Base-by-base conservation (phyloP, 805 yeast species). In the Candida coquimbonensis region DNA sequence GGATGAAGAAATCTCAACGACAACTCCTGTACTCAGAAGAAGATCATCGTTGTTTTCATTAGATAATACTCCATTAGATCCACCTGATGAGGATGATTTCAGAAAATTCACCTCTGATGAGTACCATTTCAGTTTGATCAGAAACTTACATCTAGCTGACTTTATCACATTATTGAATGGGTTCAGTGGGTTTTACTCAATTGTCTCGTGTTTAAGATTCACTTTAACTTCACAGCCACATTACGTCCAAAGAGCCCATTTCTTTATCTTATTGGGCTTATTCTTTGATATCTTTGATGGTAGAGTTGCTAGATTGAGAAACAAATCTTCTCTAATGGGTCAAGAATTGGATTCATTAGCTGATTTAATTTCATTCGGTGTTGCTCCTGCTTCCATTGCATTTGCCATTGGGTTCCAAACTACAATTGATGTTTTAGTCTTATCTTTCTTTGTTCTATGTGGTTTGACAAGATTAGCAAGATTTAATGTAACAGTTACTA, bases 231-330 rank as follows among this genome's bases (percentile, higher is more conserved):
- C 79, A 13, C 72, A 80, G 53, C 67, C 78, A 8, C 84, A 80
- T 59, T 84, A 85, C 62, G 77, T 82, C 31, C 91, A 85, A 67
- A 75, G 96, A 56, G 96, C 98, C 2, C 90, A 89, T 68, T 81
- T 84, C 53, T 88, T 86, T 67, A 87, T 89, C 38, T 74, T 86
- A n/a, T 70, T 91, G 54, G 99, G 99, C 6, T 77, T 91, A 59
- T 88, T 93, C 62, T 91, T 91, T 64, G 99, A 91, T 65, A 89
- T 93, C 63, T 86, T 93, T 63, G 99, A 93, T 63, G 99, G 99
- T 33, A 80, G 95, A 57, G 99, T 91, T 8, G 99, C 99, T 5
- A 78, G 99, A 60, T 76, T 93, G 69, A 79, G 96, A 68, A 85
- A 89, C 63, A 88, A 90, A 69, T 78, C 95, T 3, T 83, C 95